phyloP scores from a whole-genome alignment of 2,329 filamentous ascomycete species.

The Corynespora cassiicola region DNA sequence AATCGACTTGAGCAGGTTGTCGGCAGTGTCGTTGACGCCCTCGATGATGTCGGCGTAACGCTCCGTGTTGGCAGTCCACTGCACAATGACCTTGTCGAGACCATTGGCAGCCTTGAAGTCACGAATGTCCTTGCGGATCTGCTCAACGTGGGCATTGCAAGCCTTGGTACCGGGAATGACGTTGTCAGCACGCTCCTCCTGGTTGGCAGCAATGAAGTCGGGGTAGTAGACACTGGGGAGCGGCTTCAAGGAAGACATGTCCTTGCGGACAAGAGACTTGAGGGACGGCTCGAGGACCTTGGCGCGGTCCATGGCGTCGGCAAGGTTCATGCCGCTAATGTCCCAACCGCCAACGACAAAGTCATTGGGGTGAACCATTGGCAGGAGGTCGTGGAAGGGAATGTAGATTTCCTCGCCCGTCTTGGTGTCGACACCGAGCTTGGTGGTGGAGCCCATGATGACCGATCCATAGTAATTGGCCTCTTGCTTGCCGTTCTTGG shows the following conservation, averaged over 20 bases:
- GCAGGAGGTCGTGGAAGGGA: slow-evolving; percentile 90
- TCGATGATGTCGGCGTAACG: slow-evolving; percentile 87
- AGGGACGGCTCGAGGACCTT: slow-evolving; percentile 94
- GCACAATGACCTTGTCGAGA: slow-evolving; percentile 94
- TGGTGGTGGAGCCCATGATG: slow-evolving; percentile 96
- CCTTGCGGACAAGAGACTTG: slow-evolving; percentile 88
- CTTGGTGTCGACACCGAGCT: slow-evolving; percentile 86
- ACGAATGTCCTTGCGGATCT: slow-evolving; percentile 90
- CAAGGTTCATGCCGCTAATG: slow-evolving; percentile 88
- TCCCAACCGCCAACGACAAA: slow-evolving; percentile 97
- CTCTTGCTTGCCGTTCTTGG: slow-evolving; percentile 81
- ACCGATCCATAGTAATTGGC: slow-evolving; percentile 99
- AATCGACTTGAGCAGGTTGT: slow-evolving; percentile 89
- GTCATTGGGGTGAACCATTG: slow-evolving; percentile 97
- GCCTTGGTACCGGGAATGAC: slow-evolving; percentile 83
- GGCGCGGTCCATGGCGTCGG: slow-evolving; percentile 93
- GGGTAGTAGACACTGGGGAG: slow-evolving; percentile 98
- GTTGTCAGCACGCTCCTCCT: slow-evolving; percentile 96
- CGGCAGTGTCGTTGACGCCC: slow-evolving; percentile 95
- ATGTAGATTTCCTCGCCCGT: slow-evolving; percentile 93
- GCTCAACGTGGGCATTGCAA: slow-evolving; percentile 85
- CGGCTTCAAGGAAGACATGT: slow-evolving; percentile 87
- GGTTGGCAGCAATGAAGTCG: slow-evolving; percentile 98
- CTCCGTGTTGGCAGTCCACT: slow-evolving; percentile 99
- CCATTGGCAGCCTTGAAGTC: slow-evolving; percentile 86